Conservation (phyloP, 179 eudicot species). For the Sideroxylon spinosum region DNA sequence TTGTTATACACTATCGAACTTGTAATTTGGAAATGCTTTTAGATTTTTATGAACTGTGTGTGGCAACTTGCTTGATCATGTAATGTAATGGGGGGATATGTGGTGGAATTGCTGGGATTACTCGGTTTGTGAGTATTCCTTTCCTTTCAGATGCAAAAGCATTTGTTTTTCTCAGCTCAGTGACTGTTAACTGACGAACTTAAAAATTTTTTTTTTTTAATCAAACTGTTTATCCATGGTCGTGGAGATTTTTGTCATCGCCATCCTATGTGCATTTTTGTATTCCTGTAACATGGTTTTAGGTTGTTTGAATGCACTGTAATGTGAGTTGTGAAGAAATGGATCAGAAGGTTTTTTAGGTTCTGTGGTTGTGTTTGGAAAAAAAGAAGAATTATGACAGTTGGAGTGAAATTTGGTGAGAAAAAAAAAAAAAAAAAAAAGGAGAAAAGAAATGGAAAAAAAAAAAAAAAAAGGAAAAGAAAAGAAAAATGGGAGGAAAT, state of each 20-base stretch:
- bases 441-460: no score
- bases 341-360: not conserved
- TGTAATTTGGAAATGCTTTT: slow-evolving; percentile 20
- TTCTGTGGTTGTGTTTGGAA: no score
- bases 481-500: no score
- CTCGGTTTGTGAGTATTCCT: not conserved
- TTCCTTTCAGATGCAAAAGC: not conserved
- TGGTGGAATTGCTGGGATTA: slow-evolving; percentile 10
- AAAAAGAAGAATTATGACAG: no score
- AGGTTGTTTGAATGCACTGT: not conserved
- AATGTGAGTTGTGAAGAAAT: not conserved
- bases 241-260: not conserved
- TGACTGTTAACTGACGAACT: not conserved
- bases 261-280: not conserved
- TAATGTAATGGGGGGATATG: slow-evolving; percentile 32
- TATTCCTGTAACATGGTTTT: not conserved
- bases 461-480: no score
- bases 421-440: no score
- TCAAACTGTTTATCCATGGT: not conserved
- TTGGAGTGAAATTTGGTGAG: no score
- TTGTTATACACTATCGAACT: slow-evolving; percentile 10
- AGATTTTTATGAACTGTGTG: slow-evolving; percentile 18
- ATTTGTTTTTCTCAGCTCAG: not conserved
- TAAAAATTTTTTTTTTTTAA: no score
- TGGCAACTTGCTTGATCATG: slow-evolving; percentile 24